Base-by-base conservation (phyloP, 164 flowering plant genomes). In the Magnolia officinalis region DNA sequence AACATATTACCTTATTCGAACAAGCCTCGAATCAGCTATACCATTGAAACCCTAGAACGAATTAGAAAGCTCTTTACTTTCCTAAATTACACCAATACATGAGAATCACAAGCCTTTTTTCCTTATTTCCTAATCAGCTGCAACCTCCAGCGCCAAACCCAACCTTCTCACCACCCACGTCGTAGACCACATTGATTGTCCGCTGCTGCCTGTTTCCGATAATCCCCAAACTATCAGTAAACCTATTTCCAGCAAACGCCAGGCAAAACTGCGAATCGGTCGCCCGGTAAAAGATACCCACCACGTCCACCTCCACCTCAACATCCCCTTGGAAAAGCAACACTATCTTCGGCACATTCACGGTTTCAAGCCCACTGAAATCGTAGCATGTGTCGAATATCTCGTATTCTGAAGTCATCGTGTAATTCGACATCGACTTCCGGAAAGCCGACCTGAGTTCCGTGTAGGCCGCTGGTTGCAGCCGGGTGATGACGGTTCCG, bases 401-500 rank as follows among this genome's bases (percentile, higher is more conserved):
- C n/a, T 23, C 64, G 13, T 45, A 20, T 0, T 73, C 11, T 8
- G 49, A 51, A 5, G 78, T 71, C 10, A 45, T 14, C 21, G 80
- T 75, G 70, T 82, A 82, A 67, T 71, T 74, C 1, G 77, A 19
- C 87, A 85, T 76, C 45, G 29, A 23, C 18, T 68, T 50, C 51
- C 67, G 76, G 73, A 80, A 87, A 1, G 84, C 81, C 0, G 80
- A 2, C 23, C 80, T 59, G 7, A 88, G 78, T 1, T 86, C 86
- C 0, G 72, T 6, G 73, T 87, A 89, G 0, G 84, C 89, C 6
- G 78, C n/a, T 14, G 82, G 76, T 0, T 86, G 82, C 29, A 89
- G 69, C 1, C 86, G 77, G 0, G 85, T 86, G 51, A 89, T 80
- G 61, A 82, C 84, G 2, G 89, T 86, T 6, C 91, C 90, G 1